These are phyloP conservation scores for Fraxinus anomala DNA, from an alignment of 257 asterid genomes.

Conservation along the genomic window DNA sequence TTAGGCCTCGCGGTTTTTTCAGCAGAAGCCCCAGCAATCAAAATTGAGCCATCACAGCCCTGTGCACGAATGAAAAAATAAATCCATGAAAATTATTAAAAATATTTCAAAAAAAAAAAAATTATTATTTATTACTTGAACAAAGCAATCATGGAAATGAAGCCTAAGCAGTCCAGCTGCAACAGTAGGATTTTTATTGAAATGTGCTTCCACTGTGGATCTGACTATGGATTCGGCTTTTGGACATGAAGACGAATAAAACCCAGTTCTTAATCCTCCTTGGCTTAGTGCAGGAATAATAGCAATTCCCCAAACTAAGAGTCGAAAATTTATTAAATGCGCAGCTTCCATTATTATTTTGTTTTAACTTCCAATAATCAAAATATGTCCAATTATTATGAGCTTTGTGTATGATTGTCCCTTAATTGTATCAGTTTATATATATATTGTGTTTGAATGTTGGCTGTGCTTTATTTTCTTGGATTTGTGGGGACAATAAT, in stretches of 20 bases:
- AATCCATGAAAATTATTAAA: not conserved
- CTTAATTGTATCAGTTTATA: not conserved
- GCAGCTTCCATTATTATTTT: slow-evolving; percentile 30
- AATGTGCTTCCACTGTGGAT: slow-evolving; percentile 54
- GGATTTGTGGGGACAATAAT: slow-evolving; percentile 22
- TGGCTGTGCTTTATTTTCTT: not conserved
- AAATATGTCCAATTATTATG: not conserved
- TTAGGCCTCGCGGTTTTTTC: slow-evolving; percentile 57
- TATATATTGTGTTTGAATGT: not conserved
- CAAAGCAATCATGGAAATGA: slow-evolving; percentile 77
- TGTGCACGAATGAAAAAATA: slow-evolving; percentile 14
- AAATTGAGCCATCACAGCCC: slow-evolving; percentile 73
- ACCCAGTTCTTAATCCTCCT: slow-evolving; percentile 47
- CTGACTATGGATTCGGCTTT: slow-evolving; percentile 62
- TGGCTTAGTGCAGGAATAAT: slow-evolving; percentile 28
- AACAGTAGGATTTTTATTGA: slow-evolving; percentile 45
- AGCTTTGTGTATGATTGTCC: not conserved
- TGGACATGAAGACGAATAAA: slow-evolving; percentile 61
- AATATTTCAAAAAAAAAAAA: not conserved
- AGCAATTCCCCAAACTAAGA: slow-evolving; percentile 1
- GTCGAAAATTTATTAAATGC: slow-evolving; percentile 22
- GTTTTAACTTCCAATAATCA: not conserved
- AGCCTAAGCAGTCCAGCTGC: slow-evolving; percentile 74
- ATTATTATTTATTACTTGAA: slow-evolving; percentile 40
- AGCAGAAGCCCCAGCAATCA: slow-evolving; percentile 44